These are phyloP conservation scores for Ceriops zippeliana DNA, from an alignment of 345 rosid species.

Conservation along the genomic window DNA sequence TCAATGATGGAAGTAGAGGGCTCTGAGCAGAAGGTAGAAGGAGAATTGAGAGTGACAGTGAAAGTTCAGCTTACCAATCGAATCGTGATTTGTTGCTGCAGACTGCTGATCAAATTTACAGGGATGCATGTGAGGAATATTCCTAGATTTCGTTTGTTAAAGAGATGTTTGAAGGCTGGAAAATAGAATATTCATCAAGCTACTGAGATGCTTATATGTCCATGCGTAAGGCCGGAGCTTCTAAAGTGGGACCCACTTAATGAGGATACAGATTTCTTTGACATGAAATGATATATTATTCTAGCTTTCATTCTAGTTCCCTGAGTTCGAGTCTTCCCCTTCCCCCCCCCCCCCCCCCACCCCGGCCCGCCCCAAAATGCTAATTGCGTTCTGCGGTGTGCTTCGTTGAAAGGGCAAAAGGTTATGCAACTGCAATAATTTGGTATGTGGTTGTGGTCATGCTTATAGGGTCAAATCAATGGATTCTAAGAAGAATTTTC, in stretches of 20 bases:
- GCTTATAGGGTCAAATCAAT: too few species aligned
- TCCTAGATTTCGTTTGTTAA: conserved; percentile 75
- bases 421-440: too few species aligned
- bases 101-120: conserved; percentile 70
- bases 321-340: background rate
- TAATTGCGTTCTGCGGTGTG: too few species aligned
- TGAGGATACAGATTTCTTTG: conserved; percentile 58
- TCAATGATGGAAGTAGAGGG: conserved; percentile 63
- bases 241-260: conserved; percentile 92
- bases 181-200: conserved; percentile 64
- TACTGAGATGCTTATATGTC: conserved; percentile 91
- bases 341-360: too few species aligned
- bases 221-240: conserved; percentile 87
- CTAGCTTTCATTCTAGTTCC: background rate
- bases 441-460: too few species aligned
- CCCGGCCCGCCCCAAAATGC: too few species aligned
- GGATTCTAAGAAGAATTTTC: too few species aligned
- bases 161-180: conserved; percentile 81
- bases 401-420: too few species aligned
- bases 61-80: conserved; percentile 71
- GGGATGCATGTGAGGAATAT: conserved; percentile 91
- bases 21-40: conserved; percentile 66
- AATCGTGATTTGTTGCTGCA: conserved; percentile 59
- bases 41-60: conserved; percentile 95
- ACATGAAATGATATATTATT: conserved; percentile 68